Percentiles rank a stretch among this genome's conserved stretches.
Evolutionary conservation across 495 filamentous ascomycete species (phyloP).

Genomic region (Neurospora sp.): DNA sequence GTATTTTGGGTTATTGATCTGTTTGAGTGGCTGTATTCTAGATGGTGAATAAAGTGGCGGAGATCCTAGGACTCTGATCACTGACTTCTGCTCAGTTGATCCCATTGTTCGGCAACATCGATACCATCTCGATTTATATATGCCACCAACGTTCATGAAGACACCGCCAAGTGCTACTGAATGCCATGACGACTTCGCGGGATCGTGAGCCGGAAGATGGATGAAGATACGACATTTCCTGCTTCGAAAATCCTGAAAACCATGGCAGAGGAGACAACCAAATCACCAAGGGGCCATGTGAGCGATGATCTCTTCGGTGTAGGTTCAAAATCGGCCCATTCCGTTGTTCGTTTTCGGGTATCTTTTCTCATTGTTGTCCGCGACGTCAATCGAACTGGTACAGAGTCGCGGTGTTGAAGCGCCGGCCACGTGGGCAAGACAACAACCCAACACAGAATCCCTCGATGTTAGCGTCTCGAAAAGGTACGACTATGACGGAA

Average conservation of each 20-base stretch:
- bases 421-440: neutral
- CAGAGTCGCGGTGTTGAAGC: neutral
- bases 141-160: neutral
- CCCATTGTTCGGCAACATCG: rapidly evolving
- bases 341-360: neutral
- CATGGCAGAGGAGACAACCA: neutral
- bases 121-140: neutral
- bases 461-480: neutral
- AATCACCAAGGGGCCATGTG: neutral
- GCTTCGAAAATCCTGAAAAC: neutral
- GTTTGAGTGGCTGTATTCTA: neutral
- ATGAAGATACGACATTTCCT: neutral
- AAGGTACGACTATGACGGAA: neutral
- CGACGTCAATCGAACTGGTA: neutral
- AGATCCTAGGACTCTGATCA: neutral
- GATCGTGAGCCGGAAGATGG: neutral
- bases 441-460: neutral
- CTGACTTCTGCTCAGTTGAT: neutral
- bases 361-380: neutral
- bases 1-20: neutral
- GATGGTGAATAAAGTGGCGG: neutral
- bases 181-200: neutral
- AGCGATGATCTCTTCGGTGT: neutral
- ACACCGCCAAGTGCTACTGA: neutral
- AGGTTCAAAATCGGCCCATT: neutral